phyloP scores from a whole-genome alignment of 306 rosid genomes.

The Quercus berberidifolia region DNA sequence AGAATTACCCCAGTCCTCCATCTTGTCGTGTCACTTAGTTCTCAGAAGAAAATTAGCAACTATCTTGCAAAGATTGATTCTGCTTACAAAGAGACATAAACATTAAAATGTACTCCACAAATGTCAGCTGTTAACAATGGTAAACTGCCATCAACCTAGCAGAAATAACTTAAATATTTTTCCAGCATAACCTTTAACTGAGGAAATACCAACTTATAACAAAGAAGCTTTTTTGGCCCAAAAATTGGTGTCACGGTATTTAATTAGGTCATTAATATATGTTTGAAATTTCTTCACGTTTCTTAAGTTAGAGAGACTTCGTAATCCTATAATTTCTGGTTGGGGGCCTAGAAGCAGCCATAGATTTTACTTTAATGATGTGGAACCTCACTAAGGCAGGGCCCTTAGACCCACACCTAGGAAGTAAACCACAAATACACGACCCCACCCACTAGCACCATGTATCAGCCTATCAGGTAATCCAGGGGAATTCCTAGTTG shows the following conservation, averaged over 20 bases:
- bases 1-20: conserved; percentile 81
- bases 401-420: no score
- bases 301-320: no score
- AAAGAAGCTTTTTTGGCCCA: not conserved
- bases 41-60: not conserved
- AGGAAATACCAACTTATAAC: not conserved
- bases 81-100: not conserved
- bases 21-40: conserved; percentile 16
- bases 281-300: not conserved
- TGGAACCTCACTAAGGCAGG: no score
- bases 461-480: no score
- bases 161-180: not conserved
- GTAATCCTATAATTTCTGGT: not conserved
- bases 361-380: not conserved
- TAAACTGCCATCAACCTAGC: not conserved
- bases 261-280: not conserved
- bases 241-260: not conserved
- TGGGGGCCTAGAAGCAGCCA: not conserved
- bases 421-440: no score
- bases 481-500: no score
- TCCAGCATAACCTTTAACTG: not conserved
- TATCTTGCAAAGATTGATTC: not conserved
- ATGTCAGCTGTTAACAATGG: not conserved
- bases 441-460: no score
- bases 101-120: not conserved